phyloP scores from a whole-genome alignment of 371 early-diverging fungal genomes.

The Saksenaea oblongispora region DNA sequence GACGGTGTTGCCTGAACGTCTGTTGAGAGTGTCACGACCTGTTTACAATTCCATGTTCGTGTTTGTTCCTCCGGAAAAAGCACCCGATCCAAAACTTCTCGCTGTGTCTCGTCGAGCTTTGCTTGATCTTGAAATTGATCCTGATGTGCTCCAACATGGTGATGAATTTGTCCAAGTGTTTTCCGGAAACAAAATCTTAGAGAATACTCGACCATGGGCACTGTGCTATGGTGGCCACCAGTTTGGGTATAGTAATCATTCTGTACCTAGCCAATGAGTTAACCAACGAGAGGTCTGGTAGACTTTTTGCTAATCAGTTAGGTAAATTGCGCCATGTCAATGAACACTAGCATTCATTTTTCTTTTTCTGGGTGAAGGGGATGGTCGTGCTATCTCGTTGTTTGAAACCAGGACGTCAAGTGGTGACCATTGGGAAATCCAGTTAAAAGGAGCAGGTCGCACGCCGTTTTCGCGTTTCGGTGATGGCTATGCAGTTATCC shows the following conservation, averaged over 20 bases:
- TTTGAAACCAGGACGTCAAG: constrained; percentile 47
- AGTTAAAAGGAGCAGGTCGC: constrained; percentile 85
- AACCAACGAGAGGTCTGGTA: constrained; percentile 6
- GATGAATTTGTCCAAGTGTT: constrained; percentile 38
- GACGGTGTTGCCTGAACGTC: constrained; percentile 14
- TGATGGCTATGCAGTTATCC: constrained; percentile 85
- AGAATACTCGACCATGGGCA: constrained; percentile 77
- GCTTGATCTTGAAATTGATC: constrained; percentile 45
- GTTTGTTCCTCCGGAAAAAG: constrained; percentile 57
- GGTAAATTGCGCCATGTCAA: constrained; percentile 24
- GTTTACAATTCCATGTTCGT: constrained; percentile 65
- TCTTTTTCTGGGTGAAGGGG: constrained; percentile 78
- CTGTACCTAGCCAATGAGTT: background rate
- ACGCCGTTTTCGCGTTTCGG: constrained; percentile 89
- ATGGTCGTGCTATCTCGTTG: constrained; percentile 85
- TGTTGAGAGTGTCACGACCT: constrained; percentile 49
- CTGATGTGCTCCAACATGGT: constrained; percentile 17
- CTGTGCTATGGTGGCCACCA: constrained; percentile 90
- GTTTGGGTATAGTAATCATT: constrained; percentile 66
- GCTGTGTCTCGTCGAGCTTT: constrained; percentile 42
- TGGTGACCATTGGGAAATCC: constrained; percentile 73
- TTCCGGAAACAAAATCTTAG: constrained; percentile 42
- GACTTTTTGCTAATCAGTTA: constrained; percentile 67
- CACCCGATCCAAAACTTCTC: constrained; percentile 46
- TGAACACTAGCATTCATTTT: constrained; percentile 17